Conservation (phyloP, 2,329 filamentous ascomycete species). For the Aspergillus puulaauensis region DNA sequence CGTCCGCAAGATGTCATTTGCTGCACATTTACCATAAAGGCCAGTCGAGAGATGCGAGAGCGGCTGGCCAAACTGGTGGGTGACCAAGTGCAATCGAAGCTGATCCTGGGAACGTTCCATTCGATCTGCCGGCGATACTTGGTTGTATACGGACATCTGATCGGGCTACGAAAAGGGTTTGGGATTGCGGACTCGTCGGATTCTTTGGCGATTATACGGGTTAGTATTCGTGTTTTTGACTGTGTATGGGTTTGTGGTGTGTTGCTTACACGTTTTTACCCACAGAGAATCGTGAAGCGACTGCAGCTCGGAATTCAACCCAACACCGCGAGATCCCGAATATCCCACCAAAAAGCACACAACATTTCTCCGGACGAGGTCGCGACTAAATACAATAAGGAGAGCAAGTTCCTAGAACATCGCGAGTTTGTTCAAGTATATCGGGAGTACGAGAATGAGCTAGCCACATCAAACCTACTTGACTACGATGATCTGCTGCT, state of each 20-base stretch:
- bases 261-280: conserved; percentile 11
- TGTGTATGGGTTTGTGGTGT: not conserved
- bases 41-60: conserved; percentile 88
- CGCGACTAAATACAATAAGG: conserved; percentile 34
- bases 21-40: conserved; percentile 96
- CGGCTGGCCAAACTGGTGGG: conserved; percentile 81
- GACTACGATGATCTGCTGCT: conserved; percentile 94
- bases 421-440: conserved; percentile 69
- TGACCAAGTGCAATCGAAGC: conserved; percentile 67
- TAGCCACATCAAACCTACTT: conserved; percentile 75
- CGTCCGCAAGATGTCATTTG: conserved; percentile 87
- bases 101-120: conserved; percentile 92
- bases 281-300: conserved; percentile 74
- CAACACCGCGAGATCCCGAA: conserved; percentile 68
- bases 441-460: conserved; percentile 72
- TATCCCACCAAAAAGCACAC: conserved; percentile 64
- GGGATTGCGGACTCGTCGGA: conserved; percentile 86
- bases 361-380: conserved; percentile 50
- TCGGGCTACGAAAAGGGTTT: conserved; percentile 80
- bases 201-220: conserved; percentile 71
- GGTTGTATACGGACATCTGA: conserved; percentile 76
- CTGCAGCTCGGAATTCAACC: conserved; percentile 68
- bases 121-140: conserved; percentile 87
- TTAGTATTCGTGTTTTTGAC: conserved; percentile 16
- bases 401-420: conserved; percentile 49